phyloP scores from a whole-genome alignment of 1,284 basidiomycete genomes.

The Tilletia walkeri region DNA sequence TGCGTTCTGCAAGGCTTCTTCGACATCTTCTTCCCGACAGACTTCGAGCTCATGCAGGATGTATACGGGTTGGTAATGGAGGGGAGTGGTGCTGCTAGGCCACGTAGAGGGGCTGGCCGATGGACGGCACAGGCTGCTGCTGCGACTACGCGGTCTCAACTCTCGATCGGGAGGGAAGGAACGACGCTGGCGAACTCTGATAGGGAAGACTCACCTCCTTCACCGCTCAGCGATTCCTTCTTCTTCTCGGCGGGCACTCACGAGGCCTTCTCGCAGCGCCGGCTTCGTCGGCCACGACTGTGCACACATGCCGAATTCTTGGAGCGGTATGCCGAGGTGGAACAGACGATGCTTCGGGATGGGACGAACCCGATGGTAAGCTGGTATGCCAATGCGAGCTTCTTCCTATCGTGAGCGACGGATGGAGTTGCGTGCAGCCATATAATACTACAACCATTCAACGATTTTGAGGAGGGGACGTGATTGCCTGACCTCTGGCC shows the following conservation, averaged over 20 bases:
- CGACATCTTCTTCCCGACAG: conserved; percentile 98
- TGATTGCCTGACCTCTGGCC: no score
- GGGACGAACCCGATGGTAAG: conserved; percentile 84
- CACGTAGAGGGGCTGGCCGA: neutral
- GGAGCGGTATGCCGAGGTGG: conserved; percentile 73
- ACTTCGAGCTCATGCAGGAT: conserved; percentile 70
- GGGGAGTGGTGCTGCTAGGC: neutral
- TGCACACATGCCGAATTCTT: conserved; percentile 72
- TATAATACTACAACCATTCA: no score
- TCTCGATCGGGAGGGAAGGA: neutral
- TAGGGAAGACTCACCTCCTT: neutral
- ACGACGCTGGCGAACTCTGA: neutral
- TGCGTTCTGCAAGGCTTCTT: conserved; percentile 94
- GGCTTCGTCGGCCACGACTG: conserved; percentile 17
- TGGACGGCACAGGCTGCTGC: neutral
- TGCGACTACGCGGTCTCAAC: neutral
- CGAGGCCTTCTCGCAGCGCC: conserved; percentile 5
- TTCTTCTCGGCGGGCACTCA: neutral
- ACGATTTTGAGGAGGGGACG: no score
- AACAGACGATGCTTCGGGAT: conserved; percentile 67
- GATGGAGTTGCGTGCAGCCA: no score
- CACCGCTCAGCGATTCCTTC: conserved; percentile 16
- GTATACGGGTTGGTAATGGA: conserved; percentile 47
- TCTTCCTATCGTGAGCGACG: conserved; percentile 48
- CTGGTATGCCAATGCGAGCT: conserved; percentile 83